These are phyloP conservation scores for Aspergillus brasiliensis DNA, from an alignment of 2,329 filamentous ascomycete genomes.

Conservation along the genomic window DNA sequence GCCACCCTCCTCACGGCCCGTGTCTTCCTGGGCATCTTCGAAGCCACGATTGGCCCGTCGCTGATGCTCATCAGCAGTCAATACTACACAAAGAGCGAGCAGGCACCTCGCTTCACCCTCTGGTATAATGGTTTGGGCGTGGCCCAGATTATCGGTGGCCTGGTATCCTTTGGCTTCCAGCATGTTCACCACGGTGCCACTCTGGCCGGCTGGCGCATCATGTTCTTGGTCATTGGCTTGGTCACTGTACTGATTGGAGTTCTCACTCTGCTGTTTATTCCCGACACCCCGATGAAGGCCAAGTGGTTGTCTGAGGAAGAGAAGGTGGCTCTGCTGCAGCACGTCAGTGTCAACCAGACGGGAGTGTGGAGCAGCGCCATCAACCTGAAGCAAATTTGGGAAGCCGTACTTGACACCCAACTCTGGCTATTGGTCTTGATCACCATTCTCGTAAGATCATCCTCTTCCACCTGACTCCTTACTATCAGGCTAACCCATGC, in stretches of 20 bases:
- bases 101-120: constrained; percentile 61
- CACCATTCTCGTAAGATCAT: constrained; percentile 5
- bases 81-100: constrained; percentile 61
- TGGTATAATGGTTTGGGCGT: constrained; percentile 64
- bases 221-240: constrained; percentile 52
- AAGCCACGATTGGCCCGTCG: constrained; percentile 61
- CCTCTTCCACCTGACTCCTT: not conserved
- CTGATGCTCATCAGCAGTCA: constrained; percentile 63
- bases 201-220: constrained; percentile 47
- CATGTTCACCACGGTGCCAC: constrained; percentile 35
- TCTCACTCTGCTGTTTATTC: constrained; percentile 44
- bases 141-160: constrained; percentile 47
- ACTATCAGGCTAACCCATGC: not conserved
- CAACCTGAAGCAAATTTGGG: constrained; percentile 50
- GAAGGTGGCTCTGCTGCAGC: constrained; percentile 43
- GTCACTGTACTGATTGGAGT: constrained; percentile 45
- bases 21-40: constrained; percentile 63
- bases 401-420: constrained; percentile 50
- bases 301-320: constrained; percentile 35
- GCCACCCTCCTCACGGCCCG: constrained; percentile 57
- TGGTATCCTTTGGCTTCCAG: constrained; percentile 56
- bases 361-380: constrained; percentile 55
- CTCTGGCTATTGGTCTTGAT: constrained; percentile 47
- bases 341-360: constrained; percentile 53
- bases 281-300: constrained; percentile 10